These are phyloP conservation scores for Trametes punicea DNA, from an alignment of 768 basidiomycete genomes.

Conservation along the genomic window DNA sequence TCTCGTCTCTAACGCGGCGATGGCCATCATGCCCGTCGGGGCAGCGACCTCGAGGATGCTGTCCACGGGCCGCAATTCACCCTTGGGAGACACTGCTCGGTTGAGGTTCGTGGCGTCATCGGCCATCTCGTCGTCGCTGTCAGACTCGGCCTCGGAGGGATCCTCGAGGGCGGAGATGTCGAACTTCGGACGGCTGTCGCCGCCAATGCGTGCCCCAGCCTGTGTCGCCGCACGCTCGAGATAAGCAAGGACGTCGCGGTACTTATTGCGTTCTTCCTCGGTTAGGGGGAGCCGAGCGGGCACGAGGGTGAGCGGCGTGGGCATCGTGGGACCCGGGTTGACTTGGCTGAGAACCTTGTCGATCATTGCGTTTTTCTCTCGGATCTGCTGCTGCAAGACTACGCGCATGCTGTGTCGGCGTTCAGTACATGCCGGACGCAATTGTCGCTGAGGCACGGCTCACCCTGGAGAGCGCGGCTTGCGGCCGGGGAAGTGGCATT, in stretches of 20 bases:
- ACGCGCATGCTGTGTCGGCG: constrained; percentile 27
- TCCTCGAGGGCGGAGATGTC: constrained; percentile 33
- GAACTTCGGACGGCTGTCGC: constrained; percentile 25
- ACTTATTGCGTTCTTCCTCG: constrained; percentile 23
- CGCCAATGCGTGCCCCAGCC: constrained; percentile 13
- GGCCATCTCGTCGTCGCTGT: constrained; percentile 21
- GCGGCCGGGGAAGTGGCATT: constrained; percentile 31
- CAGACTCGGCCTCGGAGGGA: constrained; percentile 24
- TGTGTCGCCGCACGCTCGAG: constrained; percentile 28
- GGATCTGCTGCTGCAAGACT: constrained; percentile 30
- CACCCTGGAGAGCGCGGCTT: constrained; percentile 35
- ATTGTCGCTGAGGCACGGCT: background rate
- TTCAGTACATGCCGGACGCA: background rate
- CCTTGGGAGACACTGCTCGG: constrained; percentile 8
- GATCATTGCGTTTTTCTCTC: constrained; percentile 32
- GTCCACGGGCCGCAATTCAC: constrained; percentile 9
- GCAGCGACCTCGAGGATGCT: constrained; percentile 19
- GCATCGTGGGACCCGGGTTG: constrained; percentile 25
- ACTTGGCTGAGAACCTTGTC: constrained; percentile 26
- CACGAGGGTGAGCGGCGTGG: constrained; percentile 31
- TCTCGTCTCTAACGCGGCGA: constrained; percentile 15
- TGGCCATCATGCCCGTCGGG: constrained; percentile 20
- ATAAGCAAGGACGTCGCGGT: constrained; percentile 31
- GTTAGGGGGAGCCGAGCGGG: constrained; percentile 26
- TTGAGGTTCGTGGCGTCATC: constrained; percentile 18